Evolutionary conservation across 1,284 basidiomycete species (phyloP).

Genomic region (Fomitiporia mediterranea): DNA sequence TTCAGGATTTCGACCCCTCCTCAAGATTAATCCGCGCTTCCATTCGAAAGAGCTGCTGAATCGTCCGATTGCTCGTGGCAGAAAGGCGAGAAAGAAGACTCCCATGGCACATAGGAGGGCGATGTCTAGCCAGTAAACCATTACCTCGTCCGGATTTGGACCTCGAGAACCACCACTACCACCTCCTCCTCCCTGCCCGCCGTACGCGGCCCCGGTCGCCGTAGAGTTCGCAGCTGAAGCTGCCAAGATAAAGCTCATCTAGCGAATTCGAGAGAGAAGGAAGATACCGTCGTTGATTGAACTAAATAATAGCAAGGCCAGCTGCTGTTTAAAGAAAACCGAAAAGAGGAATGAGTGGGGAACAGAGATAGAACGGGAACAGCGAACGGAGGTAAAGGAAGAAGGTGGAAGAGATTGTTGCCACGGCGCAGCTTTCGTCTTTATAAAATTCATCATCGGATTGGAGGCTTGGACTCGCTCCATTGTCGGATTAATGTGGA

Average conservation of each 20-base stretch:
- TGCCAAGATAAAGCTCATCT: neutral
- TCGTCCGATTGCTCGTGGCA: slow-evolving; percentile 45
- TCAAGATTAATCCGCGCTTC: slow-evolving; percentile 41
- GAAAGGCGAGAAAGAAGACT: slow-evolving; percentile 35
- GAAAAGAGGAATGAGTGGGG: neutral
- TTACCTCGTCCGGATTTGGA: slow-evolving; percentile 2
- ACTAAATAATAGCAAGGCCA: neutral
- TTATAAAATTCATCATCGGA: neutral
- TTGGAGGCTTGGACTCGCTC: neutral
- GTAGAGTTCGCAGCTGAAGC: neutral
- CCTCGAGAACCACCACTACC: neutral
- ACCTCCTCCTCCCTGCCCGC: neutral
- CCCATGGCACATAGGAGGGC: slow-evolving; percentile 38
- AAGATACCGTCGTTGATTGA: neutral
- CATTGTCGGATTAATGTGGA: neutral
- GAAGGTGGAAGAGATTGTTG: neutral
- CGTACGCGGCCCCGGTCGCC: neutral
- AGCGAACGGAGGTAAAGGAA: neutral
- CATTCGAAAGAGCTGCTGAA: slow-evolving; percentile 41
- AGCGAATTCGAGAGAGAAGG: neutral
- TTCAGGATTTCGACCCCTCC: neutral
- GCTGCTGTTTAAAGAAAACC: neutral
- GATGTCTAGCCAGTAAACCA: slow-evolving; percentile 31
- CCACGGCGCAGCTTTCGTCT: neutral
- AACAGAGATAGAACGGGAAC: neutral